A percentile compares a stretch with the other conserved stretches of the same genome.
These are phyloP conservation scores for Podospora bellae-mahoneyi DNA, from an alignment of 495 filamentous ascomycete genomes.

Conservation along the genomic window DNA sequence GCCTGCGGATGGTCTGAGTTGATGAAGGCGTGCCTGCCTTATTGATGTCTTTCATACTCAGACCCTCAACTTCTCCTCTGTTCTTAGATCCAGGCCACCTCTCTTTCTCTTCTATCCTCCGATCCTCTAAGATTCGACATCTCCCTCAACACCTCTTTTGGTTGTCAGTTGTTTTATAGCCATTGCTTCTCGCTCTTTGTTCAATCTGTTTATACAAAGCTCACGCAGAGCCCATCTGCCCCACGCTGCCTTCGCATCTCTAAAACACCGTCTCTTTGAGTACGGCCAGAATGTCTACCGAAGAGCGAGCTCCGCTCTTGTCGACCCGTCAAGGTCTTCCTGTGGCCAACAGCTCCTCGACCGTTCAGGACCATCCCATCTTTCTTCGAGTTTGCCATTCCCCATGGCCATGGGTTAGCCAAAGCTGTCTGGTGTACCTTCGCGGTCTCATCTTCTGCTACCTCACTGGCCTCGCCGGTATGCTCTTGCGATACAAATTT, in stretches of 20 bases:
- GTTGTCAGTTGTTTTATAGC: constrained; percentile 1
- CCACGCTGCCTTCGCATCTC: not conserved
- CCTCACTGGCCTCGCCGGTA: constrained; percentile 37
- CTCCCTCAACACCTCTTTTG: not conserved
- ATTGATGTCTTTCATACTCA: not conserved
- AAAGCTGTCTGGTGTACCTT: constrained; percentile 40
- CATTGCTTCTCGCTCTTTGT: not conserved
- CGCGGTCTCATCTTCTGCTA: constrained; percentile 44
- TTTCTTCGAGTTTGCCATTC: constrained; percentile 53
- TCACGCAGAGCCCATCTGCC: not conserved
- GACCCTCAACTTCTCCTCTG: not conserved
- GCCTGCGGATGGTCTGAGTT: not conserved
- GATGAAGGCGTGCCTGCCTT: not conserved
- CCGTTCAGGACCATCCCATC: constrained; percentile 36
- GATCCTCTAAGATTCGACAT: constrained; percentile 2
- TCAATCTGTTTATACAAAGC: not conserved
- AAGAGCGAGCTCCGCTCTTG: constrained; percentile 18
- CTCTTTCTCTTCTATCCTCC: not conserved
- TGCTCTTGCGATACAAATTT: constrained; percentile 44
- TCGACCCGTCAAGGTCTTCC: constrained; percentile 10
- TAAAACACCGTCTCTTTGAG: not conserved
- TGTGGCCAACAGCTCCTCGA: constrained; percentile 1
- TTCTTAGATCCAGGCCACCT: too few species aligned
- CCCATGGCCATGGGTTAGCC: constrained; percentile 43
- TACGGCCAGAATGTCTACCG: constrained; percentile 1